Conservation (phyloP, 208 protist species). For the Leishmania tropica region DNA sequence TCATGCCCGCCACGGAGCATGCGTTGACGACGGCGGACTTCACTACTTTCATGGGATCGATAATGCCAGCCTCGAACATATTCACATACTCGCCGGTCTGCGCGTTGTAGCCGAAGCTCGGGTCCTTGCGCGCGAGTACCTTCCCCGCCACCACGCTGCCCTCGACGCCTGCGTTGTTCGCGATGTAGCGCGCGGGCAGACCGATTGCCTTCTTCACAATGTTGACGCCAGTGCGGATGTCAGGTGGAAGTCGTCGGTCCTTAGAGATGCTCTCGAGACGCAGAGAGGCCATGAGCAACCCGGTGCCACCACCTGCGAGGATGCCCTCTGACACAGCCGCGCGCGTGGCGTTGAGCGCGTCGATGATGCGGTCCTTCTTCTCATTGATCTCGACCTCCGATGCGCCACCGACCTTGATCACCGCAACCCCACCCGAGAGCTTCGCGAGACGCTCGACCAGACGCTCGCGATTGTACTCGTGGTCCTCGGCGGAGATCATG, state of each 20-base stretch:
- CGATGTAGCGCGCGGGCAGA: constrained; percentile 93
- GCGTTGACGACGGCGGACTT: constrained; percentile 98
- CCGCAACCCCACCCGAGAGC: constrained; percentile 90
- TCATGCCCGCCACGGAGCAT: constrained; percentile 97
- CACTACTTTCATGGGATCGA: constrained; percentile 99
- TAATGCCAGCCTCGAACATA: constrained; percentile 98
- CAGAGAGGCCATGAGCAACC: constrained; percentile 94
- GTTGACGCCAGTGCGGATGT: constrained; percentile 84
- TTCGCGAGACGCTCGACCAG: constrained; percentile 96
- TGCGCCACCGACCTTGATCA: constrained; percentile 98
- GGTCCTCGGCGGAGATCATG: constrained; percentile 92
- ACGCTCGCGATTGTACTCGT: constrained; percentile 98
- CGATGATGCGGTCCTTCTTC: constrained; percentile 99
- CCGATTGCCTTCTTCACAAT: constrained; percentile 81
- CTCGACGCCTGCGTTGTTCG: constrained; percentile 97
- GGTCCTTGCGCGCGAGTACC: constrained; percentile 89
- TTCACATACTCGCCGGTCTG: constrained; percentile 96
- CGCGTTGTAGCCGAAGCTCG: constrained; percentile 96
- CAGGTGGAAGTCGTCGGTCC: constrained; percentile 56
- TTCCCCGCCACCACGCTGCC: constrained; percentile 98
- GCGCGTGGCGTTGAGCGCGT: constrained; percentile 99
- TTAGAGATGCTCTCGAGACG: constrained; percentile 86
- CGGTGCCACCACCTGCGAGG: constrained; percentile 97
- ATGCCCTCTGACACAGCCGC: constrained; percentile 99
- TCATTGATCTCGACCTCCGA: constrained; percentile 99